These are phyloP conservation scores for Nothophaeocryptopus gaeumannii DNA, from an alignment of 2,329 filamentous ascomycete genomes.

Conservation along the genomic window DNA sequence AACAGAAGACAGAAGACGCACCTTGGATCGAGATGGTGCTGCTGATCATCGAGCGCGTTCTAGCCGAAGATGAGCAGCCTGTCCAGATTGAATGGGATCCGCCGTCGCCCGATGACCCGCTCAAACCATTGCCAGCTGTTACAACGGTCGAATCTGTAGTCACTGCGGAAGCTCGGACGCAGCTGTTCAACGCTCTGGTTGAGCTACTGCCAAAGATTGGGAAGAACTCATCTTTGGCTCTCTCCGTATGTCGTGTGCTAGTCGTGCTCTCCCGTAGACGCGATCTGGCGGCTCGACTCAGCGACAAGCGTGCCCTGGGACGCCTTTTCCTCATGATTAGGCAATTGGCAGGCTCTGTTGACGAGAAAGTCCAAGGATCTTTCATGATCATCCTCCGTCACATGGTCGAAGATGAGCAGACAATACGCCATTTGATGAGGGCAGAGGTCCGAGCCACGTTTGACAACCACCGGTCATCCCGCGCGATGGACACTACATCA, in stretches of 20 bases:
- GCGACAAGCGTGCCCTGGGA: slow-evolving; percentile 85
- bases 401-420: slow-evolving; percentile 90
- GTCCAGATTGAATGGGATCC: slow-evolving; percentile 66
- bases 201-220: slow-evolving; percentile 81
- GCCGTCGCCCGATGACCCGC: slow-evolving; percentile 43
- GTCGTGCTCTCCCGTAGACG: slow-evolving; percentile 83
- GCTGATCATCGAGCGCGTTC: slow-evolving; percentile 81
- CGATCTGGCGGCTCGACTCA: slow-evolving; percentile 69
- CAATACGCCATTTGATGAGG: slow-evolving; percentile 85
- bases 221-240: slow-evolving; percentile 79
- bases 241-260: slow-evolving; percentile 78
- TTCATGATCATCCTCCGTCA: slow-evolving; percentile 88
- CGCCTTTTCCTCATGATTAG: slow-evolving; percentile 93
- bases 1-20: slow-evolving; percentile 70
- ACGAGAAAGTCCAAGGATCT: slow-evolving; percentile 68
- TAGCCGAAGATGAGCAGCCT: slow-evolving; percentile 86
- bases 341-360: slow-evolving; percentile 77
- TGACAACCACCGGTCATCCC: slow-evolving; percentile 47
- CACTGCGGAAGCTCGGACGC: slow-evolving; percentile 61
- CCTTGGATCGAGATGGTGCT: slow-evolving; percentile 91
- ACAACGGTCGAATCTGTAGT: slow-evolving; percentile 62
- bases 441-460: slow-evolving; percentile 82
- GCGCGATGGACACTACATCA: slow-evolving; percentile 62
- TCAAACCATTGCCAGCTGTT: slow-evolving; percentile 50
- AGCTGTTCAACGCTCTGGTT: slow-evolving; percentile 73